Percentiles rank a stretch among this genome's conserved stretches.
Evolutionary conservation across 2,329 filamentous ascomycete genomes (phyloP).

Genomic region (Nothopassalora personata): DNA sequence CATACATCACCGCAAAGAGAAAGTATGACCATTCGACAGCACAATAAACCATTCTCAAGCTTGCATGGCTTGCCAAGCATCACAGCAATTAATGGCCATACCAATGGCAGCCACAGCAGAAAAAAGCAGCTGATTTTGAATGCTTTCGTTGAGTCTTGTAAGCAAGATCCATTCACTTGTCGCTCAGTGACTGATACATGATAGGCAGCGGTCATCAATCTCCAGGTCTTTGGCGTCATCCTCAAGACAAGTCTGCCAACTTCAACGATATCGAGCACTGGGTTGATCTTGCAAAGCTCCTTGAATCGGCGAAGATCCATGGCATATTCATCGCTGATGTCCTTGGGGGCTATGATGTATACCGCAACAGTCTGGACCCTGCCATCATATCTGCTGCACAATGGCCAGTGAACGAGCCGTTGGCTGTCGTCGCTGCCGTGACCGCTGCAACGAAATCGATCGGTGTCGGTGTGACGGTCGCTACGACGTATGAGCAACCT

Average conservation of each 20-base stretch:
- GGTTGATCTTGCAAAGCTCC: slow-evolving; percentile 57
- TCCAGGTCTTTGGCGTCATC: slow-evolving; percentile 57
- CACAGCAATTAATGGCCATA: neutral
- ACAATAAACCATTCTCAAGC: neutral
- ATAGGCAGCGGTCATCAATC: slow-evolving; percentile 47
- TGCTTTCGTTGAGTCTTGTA: slow-evolving; percentile 40
- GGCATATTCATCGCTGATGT: slow-evolving; percentile 64
- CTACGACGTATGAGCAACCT: slow-evolving; percentile 63
- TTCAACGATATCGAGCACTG: slow-evolving; percentile 60
- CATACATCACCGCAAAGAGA: neutral
- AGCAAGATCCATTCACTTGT: slow-evolving; percentile 8
- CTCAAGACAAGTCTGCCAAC: slow-evolving; percentile 55
- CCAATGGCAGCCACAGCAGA: neutral
- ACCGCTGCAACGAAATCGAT: slow-evolving; percentile 58
- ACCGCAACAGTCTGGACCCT: slow-evolving; percentile 47
- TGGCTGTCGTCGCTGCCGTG: slow-evolving; percentile 37
- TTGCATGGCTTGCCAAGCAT: neutral
- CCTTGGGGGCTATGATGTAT: slow-evolving; percentile 63
- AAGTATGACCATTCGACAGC: neutral
- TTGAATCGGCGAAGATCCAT: slow-evolving; percentile 56
- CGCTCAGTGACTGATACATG: neutral
- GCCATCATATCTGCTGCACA: slow-evolving; percentile 58
- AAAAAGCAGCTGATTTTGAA: slow-evolving; percentile 40
- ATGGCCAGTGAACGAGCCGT: slow-evolving; percentile 54
- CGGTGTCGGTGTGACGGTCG: slow-evolving; percentile 61